Evolutionary conservation across 805 yeast species (phyloP).

Genomic region (Brettanomyces anomalus): DNA sequence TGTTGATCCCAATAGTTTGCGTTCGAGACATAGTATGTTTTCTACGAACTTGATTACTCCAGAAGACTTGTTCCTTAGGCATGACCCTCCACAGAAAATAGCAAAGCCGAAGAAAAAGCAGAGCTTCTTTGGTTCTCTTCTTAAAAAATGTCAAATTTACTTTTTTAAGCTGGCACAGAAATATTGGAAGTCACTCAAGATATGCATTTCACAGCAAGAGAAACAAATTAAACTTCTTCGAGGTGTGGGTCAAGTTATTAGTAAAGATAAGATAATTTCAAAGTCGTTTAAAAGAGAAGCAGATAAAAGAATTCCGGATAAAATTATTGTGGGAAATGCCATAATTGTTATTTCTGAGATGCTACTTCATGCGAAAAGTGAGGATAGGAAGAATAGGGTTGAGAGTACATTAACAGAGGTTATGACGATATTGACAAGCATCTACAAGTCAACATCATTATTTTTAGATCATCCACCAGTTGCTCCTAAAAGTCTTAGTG

Average conservation of each 20-base stretch:
- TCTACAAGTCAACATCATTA: slow-evolving; percentile 46
- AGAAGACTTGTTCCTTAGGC: slow-evolving; percentile 9
- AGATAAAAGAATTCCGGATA: slow-evolving; percentile 49
- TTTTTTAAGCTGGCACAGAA: not conserved
- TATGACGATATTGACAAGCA: slow-evolving; percentile 48
- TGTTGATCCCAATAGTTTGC: not conserved
- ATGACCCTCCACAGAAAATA: not conserved
- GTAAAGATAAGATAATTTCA: slow-evolving; percentile 19
- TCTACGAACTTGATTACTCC: not conserved
- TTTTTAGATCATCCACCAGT: slow-evolving; percentile 32
- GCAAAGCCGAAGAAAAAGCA: not conserved
- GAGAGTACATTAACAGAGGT: slow-evolving; percentile 49
- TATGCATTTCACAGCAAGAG: not conserved
- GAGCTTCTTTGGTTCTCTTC: not conserved
- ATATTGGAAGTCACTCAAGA: not conserved
- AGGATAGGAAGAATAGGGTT: slow-evolving; percentile 50
- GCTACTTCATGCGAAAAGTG: slow-evolving; percentile 51
- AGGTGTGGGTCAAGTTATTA: not conserved
- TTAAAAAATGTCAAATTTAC: not conserved
- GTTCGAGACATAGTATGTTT: not conserved
- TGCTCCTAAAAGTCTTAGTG: slow-evolving; percentile 11
- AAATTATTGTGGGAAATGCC: slow-evolving; percentile 51
- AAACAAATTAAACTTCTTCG: not conserved
- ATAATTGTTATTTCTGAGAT: slow-evolving; percentile 52
- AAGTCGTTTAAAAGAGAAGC: slow-evolving; percentile 42